Percentiles rank a stretch among this genome's conserved stretches.
These are phyloP conservation scores for Botryosphaeria dothidea DNA, from an alignment of 2,329 filamentous ascomycete species.

Conservation along the genomic window DNA sequence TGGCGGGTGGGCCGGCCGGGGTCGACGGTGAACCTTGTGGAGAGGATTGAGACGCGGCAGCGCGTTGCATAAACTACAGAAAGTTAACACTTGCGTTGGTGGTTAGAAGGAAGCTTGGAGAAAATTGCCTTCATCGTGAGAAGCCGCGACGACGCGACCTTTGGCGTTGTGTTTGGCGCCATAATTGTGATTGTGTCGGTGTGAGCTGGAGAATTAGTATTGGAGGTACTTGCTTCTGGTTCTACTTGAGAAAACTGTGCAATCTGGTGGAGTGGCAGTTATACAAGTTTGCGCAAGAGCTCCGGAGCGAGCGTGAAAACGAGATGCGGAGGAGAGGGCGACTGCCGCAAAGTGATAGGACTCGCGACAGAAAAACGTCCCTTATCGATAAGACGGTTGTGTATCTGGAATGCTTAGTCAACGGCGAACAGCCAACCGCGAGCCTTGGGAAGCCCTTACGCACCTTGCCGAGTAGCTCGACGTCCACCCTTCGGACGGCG, in stretches of 20 bases:
- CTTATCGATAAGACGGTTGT: constrained; percentile 2
- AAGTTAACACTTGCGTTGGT: constrained; percentile 16
- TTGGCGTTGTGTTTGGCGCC: constrained; percentile 12
- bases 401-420: neutral
- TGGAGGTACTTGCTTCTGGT: neutral
- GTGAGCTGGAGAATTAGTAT: neutral
- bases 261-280: neutral
- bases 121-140: constrained; percentile 78
- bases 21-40: constrained; percentile 49
- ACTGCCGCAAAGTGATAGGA: constrained; percentile 1
- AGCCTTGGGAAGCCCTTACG: constrained; percentile 1
- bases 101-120: neutral
- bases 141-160: constrained; percentile 69
- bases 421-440: neutral
- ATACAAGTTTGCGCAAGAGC: neutral
- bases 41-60: constrained; percentile 60
- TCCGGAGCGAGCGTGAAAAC: neutral
- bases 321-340: neutral
- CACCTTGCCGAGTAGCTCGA: constrained; percentile 1
- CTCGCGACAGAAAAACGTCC: neutral
- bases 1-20: constrained; percentile 56
- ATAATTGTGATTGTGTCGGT: neutral
- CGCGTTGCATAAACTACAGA: constrained; percentile 71
- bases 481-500: neutral
- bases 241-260: neutral